A percentile compares a stretch with the other conserved stretches of the same genome.
phyloP scores from a whole-genome alignment of 768 basidiomycete species.

The Agaricus blazei region DNA sequence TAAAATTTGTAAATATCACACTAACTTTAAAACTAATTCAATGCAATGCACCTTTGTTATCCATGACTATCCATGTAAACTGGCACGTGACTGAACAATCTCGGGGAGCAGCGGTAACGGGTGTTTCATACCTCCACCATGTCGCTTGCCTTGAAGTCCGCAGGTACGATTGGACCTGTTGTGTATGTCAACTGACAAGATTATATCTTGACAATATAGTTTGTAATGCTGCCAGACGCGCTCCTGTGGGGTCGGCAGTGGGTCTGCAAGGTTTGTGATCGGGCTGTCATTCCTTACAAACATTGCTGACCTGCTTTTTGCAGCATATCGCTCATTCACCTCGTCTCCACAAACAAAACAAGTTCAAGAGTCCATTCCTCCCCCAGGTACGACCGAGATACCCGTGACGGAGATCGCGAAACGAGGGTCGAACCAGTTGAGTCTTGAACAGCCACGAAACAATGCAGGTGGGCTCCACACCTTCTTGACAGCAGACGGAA shows the following conservation, averaged over 20 bases:
- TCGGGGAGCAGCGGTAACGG: neutral
- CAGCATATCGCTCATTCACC: conserved; percentile 47
- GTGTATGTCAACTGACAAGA: neutral
- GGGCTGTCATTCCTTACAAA: neutral
- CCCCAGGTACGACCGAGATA: conserved; percentile 31
- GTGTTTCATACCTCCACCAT: conserved; percentile 26
- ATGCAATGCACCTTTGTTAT: too few species aligned
- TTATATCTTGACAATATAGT: conserved; percentile 10
- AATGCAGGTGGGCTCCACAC: conserved; percentile 61
- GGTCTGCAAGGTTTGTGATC: conserved; percentile 32
- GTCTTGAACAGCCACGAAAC: conserved; percentile 85
- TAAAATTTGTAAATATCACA: too few species aligned
- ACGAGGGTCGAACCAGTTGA: conserved; percentile 76
- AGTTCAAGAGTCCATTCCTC: conserved; percentile 28
- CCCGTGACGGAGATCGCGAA: conserved; percentile 73
- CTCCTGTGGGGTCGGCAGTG: conserved; percentile 38
- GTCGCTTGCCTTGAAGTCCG: conserved; percentile 40
- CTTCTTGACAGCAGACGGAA: neutral
- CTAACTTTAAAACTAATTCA: too few species aligned
- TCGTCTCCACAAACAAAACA: conserved; percentile 37
- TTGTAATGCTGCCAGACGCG: conserved; percentile 35
- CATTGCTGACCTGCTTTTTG: conserved; percentile 11
- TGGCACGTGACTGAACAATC: conserved; percentile 11
- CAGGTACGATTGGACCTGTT: conserved; percentile 24
- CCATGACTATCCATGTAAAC: too few species aligned